phyloP scores from a whole-genome alignment of 805 yeast genomes.

The Suhomyces vadensis region DNA sequence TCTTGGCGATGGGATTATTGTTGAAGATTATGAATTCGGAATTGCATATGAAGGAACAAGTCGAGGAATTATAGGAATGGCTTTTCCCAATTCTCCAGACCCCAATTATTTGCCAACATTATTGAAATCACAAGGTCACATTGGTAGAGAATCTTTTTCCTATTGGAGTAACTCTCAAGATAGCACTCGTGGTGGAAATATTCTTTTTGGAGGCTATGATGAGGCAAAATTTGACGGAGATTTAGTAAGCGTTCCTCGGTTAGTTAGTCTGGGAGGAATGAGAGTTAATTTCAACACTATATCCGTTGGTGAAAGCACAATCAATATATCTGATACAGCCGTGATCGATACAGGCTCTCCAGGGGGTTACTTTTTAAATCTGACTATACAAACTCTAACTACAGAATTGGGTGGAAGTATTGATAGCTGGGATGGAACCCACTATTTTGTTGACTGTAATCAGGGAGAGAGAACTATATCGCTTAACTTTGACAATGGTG shows the following conservation, averaged over 20 bases:
- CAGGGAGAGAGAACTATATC: background rate
- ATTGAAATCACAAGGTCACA: background rate
- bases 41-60: background rate
- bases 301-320: background rate
- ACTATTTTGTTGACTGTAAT: background rate
- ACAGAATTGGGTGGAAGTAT: background rate
- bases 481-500: background rate
- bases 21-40: background rate
- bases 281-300: background rate
- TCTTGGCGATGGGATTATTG: background rate
- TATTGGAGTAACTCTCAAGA: background rate
- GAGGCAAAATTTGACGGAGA: slow-evolving; percentile 17
- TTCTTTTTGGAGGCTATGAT: slow-evolving; percentile 25
- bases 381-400: background rate
- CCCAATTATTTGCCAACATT: background rate
- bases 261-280: background rate
- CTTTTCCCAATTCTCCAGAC: background rate
- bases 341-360: background rate
- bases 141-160: background rate
- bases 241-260: background rate
- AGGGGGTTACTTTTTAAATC: background rate
- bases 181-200: background rate
- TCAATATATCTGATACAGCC: background rate
- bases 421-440: background rate
- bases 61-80: background rate